Evolutionary conservation across 1,139 yeast species (phyloP).

Genomic region (Yamadazyma membranifaciens): DNA sequence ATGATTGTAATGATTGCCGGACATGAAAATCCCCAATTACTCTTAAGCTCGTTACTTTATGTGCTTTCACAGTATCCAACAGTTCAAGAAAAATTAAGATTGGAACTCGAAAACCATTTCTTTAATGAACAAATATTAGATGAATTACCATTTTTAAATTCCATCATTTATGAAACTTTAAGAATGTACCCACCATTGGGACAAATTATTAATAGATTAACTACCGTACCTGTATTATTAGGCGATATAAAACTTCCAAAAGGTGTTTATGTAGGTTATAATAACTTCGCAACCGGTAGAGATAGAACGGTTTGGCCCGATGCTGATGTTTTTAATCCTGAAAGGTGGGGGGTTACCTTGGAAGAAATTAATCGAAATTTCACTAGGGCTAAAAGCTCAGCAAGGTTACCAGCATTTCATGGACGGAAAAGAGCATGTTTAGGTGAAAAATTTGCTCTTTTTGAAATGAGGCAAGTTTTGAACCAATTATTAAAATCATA

Average conservation of each 20-base stretch:
- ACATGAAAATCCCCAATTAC: constrained; percentile 61
- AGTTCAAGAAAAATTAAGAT: constrained; percentile 36
- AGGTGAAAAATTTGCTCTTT: constrained; percentile 59
- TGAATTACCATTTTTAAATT: constrained; percentile 18
- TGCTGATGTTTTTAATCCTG: constrained; percentile 49
- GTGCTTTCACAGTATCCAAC: constrained; percentile 40
- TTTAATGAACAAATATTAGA: constrained; percentile 1
- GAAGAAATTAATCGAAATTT: constrained; percentile 39
- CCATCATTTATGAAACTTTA: constrained; percentile 50
- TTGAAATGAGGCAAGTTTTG: constrained; percentile 42
- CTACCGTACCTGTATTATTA: constrained; percentile 34
- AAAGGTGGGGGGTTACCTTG: constrained; percentile 52
- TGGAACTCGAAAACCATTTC: constrained; percentile 17
- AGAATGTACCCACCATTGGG: constrained; percentile 59
- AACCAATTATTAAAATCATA: constrained; percentile 34
- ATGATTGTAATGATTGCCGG: constrained; percentile 60
- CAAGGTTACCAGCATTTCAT: constrained; percentile 54
- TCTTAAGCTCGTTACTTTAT: constrained; percentile 49
- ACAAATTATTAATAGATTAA: constrained; percentile 52
- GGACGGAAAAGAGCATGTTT: constrained; percentile 63
- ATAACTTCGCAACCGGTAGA: constrained; percentile 56
- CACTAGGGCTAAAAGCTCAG: constrained; percentile 41
- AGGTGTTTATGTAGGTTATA: constrained; percentile 56
- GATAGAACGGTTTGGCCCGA: constrained; percentile 46
- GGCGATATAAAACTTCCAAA: constrained; percentile 52